Evolutionary conservation across 768 basidiomycete species (phyloP).

Genomic region (Astraeus odoratus): DNA sequence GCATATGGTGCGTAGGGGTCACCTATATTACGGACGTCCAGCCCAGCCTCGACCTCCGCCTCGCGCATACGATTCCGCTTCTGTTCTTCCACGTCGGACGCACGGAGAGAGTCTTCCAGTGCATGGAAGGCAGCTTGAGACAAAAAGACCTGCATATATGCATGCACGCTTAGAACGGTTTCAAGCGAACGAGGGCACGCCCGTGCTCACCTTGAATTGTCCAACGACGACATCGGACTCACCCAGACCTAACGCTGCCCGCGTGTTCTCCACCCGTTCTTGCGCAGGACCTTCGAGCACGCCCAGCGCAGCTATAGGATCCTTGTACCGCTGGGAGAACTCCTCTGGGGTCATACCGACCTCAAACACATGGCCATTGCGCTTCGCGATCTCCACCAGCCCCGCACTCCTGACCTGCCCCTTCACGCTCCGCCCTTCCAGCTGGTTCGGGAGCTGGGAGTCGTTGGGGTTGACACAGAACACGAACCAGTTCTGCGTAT

Average conservation of each 20-base stretch:
- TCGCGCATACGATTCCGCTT: slow-evolving; percentile 74
- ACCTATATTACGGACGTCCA: slow-evolving; percentile 44
- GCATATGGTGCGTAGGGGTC: slow-evolving; percentile 81
- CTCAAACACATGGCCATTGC: slow-evolving; percentile 65
- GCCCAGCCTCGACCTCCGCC: slow-evolving; percentile 65
- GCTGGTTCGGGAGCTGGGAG: slow-evolving; percentile 87
- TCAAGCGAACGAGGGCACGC: not conserved
- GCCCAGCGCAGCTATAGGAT: slow-evolving; percentile 51
- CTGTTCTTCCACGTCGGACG: slow-evolving; percentile 79
- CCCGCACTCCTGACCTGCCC: slow-evolving; percentile 84
- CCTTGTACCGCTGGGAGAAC: slow-evolving; percentile 77
- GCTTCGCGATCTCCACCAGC: slow-evolving; percentile 66
- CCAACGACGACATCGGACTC: slow-evolving; percentile 79
- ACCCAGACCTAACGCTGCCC: slow-evolving; percentile 46
- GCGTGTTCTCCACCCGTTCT: slow-evolving; percentile 55
- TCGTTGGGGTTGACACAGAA: slow-evolving; percentile 96
- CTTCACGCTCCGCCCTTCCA: slow-evolving; percentile 88
- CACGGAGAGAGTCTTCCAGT: slow-evolving; percentile 82
- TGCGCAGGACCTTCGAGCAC: slow-evolving; percentile 43
- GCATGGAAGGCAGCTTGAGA: slow-evolving; percentile 80
- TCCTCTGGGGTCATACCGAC: slow-evolving; percentile 82
- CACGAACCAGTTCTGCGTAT: slow-evolving; percentile 86
- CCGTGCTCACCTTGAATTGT: slow-evolving; percentile 61
- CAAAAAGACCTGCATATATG: slow-evolving; percentile 68
- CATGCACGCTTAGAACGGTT: slow-evolving; percentile 5